These are phyloP conservation scores for Phlebopus sp. DNA, from an alignment of 1,284 basidiomycete species.

Conservation along the genomic window DNA sequence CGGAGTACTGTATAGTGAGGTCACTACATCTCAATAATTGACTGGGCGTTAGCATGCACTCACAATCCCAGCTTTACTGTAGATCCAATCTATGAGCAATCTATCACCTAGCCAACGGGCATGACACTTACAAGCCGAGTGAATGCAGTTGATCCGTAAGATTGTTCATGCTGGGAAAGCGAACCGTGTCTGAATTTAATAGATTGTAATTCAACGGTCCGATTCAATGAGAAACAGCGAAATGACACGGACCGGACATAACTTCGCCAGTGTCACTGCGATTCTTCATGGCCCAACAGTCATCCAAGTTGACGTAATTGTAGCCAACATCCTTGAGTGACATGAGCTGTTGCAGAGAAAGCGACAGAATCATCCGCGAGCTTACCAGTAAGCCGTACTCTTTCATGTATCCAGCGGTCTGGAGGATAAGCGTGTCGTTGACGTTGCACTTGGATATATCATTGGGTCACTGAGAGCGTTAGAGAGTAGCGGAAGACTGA, in stretches of 20 bases:
- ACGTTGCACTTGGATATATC: conserved; percentile 20
- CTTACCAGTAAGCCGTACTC: conserved; percentile 44
- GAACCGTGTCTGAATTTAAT: conserved; percentile 18
- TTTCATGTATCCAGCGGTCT: conserved; percentile 48
- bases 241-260: conserved; percentile 36
- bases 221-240: not conserved
- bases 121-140: conserved; percentile 46
- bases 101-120: not conserved
- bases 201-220: not conserved
- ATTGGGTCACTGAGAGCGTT: not conserved
- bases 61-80: conserved; percentile 52
- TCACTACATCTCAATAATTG: not conserved
- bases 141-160: conserved; percentile 49
- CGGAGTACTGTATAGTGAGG: conserved; percentile 24
- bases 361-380: not conserved
- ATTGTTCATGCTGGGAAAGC: conserved; percentile 44
- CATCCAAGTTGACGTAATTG: conserved; percentile 54
- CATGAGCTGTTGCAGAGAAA: conserved; percentile 1
- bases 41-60: conserved; percentile 8
- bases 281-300: conserved; percentile 54
- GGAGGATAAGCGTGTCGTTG: conserved; percentile 46
- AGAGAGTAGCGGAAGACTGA: conserved; percentile 9
- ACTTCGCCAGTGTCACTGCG: conserved; percentile 46
- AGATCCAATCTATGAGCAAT: conserved; percentile 1
- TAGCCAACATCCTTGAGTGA: conserved; percentile 47